Evolutionary conservation across 2,329 filamentous ascomycete species (phyloP), one percentile per base, ranked within the genome.

Genomic region (Stachybotrys chartarum): DNA sequence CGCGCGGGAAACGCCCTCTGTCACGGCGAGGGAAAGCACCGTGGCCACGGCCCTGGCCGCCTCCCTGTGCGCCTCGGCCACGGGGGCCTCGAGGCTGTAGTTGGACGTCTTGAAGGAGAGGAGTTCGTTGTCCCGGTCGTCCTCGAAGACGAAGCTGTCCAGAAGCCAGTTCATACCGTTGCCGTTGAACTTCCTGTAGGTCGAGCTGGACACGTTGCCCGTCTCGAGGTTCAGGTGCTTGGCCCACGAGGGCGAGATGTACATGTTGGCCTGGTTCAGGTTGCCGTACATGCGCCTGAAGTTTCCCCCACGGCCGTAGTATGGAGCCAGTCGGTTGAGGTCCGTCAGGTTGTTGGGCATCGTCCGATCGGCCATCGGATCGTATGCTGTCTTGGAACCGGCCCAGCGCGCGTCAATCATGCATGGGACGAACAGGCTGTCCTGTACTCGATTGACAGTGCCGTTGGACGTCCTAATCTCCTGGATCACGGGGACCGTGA

Each of bases 361-460:
- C 6, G 35, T 24, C 10, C 44, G 42, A 17, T 52, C 50, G 35
- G 31, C 11, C 7, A 18, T 24, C 8, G 50, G 50, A 17, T 52
- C 50, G 50, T 42, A 52, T 16, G 3, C 7, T 5, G 35, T 52
- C 35, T 52, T 44, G 10, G 32, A 17, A 14, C 17, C 17, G 32
- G 50, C 50, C 50, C 50, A 52, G 32, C 50, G 50, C 32, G 50
- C 50, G 32, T 52, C 50, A 18, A 52, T 52, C 31, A 52, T 52
- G 35, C 50, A 52, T 17, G 50, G 50, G 8, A 52, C 7, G n/a
- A 42, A 30, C 10, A 52, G 12, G n/a, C 16, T 42, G 35, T 52
- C 50, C 35, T 52, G 50, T 7, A 52, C 35, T 12, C 31, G 7
- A 16, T 17, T 24, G 7, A 18, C 17, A 8, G 31, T 17, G 16